Evolutionary conservation across 2,329 filamentous ascomycete genomes (phyloP).

Genomic region (Plectosphaerella plurivora): DNA sequence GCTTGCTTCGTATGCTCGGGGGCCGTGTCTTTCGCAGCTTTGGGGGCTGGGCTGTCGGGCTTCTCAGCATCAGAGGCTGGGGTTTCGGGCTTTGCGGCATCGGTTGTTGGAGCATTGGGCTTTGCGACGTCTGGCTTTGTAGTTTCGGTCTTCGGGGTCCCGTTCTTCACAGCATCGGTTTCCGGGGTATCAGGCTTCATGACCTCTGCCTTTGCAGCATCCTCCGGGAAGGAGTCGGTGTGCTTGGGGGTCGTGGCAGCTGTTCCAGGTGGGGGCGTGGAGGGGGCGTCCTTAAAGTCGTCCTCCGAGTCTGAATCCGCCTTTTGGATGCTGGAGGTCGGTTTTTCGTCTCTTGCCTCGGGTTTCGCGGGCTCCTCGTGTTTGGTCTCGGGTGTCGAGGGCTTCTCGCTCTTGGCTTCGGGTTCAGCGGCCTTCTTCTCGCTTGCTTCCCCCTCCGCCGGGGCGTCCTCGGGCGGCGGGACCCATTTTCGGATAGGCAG

Average conservation of each 20-base stretch:
- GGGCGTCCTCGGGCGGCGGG: constrained; percentile 19
- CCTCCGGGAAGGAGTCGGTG: background rate
- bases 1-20: background rate
- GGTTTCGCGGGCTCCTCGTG: constrained; percentile 1
- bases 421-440: background rate
- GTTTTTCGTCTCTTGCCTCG: constrained; percentile 3
- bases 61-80: constrained; percentile 1
- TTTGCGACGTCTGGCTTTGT: constrained; percentile 1
- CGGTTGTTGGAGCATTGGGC: background rate
- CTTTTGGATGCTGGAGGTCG: no score
- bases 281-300: constrained; percentile 20
- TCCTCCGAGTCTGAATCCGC: constrained; percentile 17
- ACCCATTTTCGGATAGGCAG: constrained; percentile 54
- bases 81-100: background rate
- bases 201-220: background rate
- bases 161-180: constrained; percentile 2
- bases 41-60: background rate
- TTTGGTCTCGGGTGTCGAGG: constrained; percentile 2
- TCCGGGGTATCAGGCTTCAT: background rate
- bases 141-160: background rate
- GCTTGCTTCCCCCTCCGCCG: background rate
- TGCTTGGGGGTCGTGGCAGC: constrained; percentile 1
- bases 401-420: background rate
- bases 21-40: constrained; percentile 4
- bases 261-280: constrained; percentile 7